These are phyloP conservation scores for Buxus sempervirens DNA, from an alignment of 164 flowering plant species.

Conservation along the genomic window DNA sequence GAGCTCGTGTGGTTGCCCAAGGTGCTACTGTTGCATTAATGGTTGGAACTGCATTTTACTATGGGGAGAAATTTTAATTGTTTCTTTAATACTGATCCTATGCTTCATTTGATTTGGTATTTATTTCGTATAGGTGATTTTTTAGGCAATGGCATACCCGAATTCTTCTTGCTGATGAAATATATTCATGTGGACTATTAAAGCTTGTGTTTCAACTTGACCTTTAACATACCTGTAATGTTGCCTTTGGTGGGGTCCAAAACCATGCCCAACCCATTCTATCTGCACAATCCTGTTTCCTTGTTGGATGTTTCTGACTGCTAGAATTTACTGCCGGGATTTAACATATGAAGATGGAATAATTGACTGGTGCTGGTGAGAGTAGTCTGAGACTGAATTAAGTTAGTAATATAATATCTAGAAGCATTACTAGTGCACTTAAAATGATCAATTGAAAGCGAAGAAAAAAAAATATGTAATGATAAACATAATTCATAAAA, in stretches of 20 bases:
- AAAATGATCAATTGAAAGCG: too few species aligned
- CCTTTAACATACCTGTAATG: not conserved
- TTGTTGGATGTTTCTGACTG: too few species aligned
- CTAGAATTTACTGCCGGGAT: too few species aligned
- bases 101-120: not conserved
- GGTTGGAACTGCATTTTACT: conserved; percentile 65
- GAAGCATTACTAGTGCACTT: too few species aligned
- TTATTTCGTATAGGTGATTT: not conserved
- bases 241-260: not conserved
- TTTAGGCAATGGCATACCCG: not conserved
- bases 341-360: too few species aligned
- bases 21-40: conserved; percentile 69
- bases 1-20: conserved; percentile 68
- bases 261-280: too few species aligned
- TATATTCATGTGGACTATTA: not conserved
- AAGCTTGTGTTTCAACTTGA: not conserved
- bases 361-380: too few species aligned
- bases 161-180: not conserved
- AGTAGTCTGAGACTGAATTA: too few species aligned
- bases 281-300: too few species aligned
- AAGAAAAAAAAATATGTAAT: too few species aligned
- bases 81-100: not conserved
- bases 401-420: too few species aligned
- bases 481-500: too few species aligned
- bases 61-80: conserved; percentile 25